Conservation (phyloP, 129 eudicot species). For the Sambucus nigra region DNA sequence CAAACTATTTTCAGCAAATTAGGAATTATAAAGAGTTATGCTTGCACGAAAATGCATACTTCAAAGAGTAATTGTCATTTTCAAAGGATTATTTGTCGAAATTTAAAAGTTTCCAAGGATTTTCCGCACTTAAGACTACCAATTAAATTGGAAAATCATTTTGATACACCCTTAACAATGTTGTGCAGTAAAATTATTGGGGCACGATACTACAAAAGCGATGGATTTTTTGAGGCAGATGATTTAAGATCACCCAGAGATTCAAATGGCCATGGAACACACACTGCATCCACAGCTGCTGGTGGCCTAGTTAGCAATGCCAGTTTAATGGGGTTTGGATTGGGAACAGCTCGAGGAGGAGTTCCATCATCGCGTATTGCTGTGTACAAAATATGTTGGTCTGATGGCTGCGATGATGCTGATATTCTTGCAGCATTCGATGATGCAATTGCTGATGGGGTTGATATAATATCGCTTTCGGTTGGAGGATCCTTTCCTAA, state of each 20-base stretch:
- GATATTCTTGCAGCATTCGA: conserved; percentile 40
- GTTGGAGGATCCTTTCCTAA: neutral
- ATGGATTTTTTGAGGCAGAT: neutral
- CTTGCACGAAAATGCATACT: neutral
- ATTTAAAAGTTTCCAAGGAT: too few species aligned
- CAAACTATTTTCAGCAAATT: neutral
- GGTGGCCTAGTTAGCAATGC: conserved; percentile 23
- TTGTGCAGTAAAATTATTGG: conserved; percentile 35
- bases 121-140: too few species aligned
- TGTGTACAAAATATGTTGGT: conserved; percentile 29
- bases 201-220: conserved; percentile 21
- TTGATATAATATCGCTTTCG: conserved; percentile 11
- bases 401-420: conserved; percentile 10
- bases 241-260: conserved; percentile 35
- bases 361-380: conserved; percentile 39
- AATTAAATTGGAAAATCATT: too few species aligned
- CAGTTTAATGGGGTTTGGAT: conserved; percentile 23
- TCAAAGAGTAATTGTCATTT: neutral
- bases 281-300: conserved; percentile 38
- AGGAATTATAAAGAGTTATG: neutral
- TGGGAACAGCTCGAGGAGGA: conserved; percentile 46
- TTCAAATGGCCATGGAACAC: conserved; percentile 33
- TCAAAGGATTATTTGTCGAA: neutral
- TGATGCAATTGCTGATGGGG: conserved; percentile 31
- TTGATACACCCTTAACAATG: neutral